Percentiles rank a stretch among this genome's conserved stretches.
These are phyloP conservation scores for Epicoccum sorghinum DNA, from an alignment of 2,329 filamentous ascomycete species.

Conservation along the genomic window DNA sequence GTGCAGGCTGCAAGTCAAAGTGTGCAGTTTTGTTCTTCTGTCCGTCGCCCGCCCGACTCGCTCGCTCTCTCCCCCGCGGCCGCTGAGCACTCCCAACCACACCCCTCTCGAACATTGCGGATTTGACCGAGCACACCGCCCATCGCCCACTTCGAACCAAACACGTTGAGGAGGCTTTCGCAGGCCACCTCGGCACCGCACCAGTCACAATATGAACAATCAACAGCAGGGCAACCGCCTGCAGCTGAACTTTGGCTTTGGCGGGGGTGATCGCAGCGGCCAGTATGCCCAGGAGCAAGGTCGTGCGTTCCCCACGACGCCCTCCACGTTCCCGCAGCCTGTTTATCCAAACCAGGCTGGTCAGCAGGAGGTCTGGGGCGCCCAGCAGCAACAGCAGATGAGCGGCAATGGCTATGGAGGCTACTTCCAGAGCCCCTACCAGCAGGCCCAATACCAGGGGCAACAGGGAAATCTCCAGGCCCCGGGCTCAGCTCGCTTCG, in stretches of 20 bases:
- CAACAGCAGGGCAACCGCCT: conserved; percentile 53
- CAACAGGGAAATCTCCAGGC: conserved; percentile 57
- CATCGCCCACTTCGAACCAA: conserved; percentile 9
- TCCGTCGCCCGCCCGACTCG: conserved; percentile 6
- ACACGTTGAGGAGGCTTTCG: conserved; percentile 9
- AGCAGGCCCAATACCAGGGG: conserved; percentile 54
- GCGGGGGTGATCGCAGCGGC: conserved; percentile 44
- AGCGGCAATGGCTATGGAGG: conserved; percentile 50
- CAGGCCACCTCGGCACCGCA: conserved; percentile 14
- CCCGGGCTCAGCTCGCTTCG: conserved; percentile 63
- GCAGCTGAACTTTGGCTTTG: conserved; percentile 60
- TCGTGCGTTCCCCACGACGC: conserved; percentile 69
- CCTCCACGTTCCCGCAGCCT: conserved; percentile 94
- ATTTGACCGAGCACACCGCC: conserved; percentile 18
- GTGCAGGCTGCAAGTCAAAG: conserved; percentile 23
- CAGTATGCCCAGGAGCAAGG: conserved; percentile 52
- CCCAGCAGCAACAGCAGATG: conserved; percentile 54
- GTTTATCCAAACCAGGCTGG: conserved; percentile 69
- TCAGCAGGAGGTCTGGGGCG: conserved; percentile 66
- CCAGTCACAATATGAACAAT: conserved; percentile 41
- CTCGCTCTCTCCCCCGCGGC: conserved; percentile 17
- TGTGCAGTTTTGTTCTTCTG: conserved; percentile 15
- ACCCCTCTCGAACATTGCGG: conserved; percentile 25
- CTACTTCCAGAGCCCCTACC: conserved; percentile 60
- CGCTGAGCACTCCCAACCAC: conserved; percentile 15